Base-by-base conservation (phyloP, 1,284 basidiomycete genomes). In the Trametes pubescens region DNA sequence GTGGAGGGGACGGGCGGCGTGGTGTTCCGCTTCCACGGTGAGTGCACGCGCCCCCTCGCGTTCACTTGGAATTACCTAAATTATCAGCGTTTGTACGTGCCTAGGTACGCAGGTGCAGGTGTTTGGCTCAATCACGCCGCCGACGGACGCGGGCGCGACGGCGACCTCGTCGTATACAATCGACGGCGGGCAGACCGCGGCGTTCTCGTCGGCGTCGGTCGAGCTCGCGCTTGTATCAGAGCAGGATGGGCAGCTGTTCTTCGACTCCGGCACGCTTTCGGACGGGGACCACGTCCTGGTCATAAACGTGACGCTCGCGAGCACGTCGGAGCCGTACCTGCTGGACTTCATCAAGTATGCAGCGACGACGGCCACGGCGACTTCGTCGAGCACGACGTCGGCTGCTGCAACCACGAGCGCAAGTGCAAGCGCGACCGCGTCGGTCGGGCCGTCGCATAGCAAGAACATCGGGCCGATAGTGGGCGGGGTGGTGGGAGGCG, bases 91-190 rank as follows among this genome's bases (percentile, higher is more conserved):
- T 26, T 2, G 16, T 11, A 16, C 24, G 10, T 32, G 32, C 35
- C 40, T 37, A 66, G 65, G 61, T 43, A 66, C 65, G n/a, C 56
- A 40, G 26, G 58, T 63, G 16, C 57, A 58, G 18, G 65, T 66
- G 21, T 66, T 37, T 24, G 58, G 58, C 37, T 57, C 65, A 26
- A 9, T 66, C 54, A 49, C 54, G 5, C 61, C 62, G 24, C 57
- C 58, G 6, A 63, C 65, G 35, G 57, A 55, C 7, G 46, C 54
- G 8, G 58, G 57, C 18, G 52, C 62, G 43, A 57, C 51, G 1
- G 52, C 48, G 13, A 57, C 48, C 16, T 67, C 65, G 32, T 44
- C 52, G 14, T 64, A 62, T 26, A 29, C 62, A 13, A 38, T 64
- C 24, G 62, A 64, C 21, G 55, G 59, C 29, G 56, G 38, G n/a